A percentile compares a stretch with the other conserved stretches of the same genome.
These are phyloP conservation scores for Apiospora aurea DNA, from an alignment of 2,329 filamentous ascomycete genomes.

Conservation along the genomic window DNA sequence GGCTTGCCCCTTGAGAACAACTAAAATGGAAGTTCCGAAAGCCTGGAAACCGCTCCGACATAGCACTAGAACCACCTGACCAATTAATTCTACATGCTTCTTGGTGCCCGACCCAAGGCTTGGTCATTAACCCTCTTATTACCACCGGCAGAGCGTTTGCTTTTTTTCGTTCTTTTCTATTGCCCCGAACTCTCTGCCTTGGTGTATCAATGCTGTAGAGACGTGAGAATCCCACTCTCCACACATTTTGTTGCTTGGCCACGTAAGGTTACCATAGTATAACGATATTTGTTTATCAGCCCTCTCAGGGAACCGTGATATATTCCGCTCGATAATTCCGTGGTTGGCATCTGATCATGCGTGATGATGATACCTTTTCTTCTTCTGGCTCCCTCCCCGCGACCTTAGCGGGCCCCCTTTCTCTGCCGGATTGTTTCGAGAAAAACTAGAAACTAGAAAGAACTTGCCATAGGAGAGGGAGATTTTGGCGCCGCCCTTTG, in stretches of 20 bases:
- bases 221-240: background rate
- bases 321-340: background rate
- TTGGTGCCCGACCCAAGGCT: background rate
- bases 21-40: background rate
- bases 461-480: background rate
- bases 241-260: background rate
- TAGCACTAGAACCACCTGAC: background rate
- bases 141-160: background rate
- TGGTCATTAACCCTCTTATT: background rate
- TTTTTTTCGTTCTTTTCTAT: background rate
- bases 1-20: background rate
- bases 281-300: constrained; percentile 6
- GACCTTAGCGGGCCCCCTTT: background rate
- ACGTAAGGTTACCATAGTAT: background rate
- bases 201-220: background rate
- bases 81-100: background rate
- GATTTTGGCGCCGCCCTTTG: background rate
- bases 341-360: background rate
- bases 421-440: constrained; percentile 2
- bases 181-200: background rate
- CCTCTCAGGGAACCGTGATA: background rate
- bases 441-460: background rate
- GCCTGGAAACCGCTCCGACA: background rate
- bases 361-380: background rate
- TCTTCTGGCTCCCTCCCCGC: background rate